phyloP scores from a whole-genome alignment of 2,329 filamentous ascomycete species.

The Colletotrichum orbiculare region DNA sequence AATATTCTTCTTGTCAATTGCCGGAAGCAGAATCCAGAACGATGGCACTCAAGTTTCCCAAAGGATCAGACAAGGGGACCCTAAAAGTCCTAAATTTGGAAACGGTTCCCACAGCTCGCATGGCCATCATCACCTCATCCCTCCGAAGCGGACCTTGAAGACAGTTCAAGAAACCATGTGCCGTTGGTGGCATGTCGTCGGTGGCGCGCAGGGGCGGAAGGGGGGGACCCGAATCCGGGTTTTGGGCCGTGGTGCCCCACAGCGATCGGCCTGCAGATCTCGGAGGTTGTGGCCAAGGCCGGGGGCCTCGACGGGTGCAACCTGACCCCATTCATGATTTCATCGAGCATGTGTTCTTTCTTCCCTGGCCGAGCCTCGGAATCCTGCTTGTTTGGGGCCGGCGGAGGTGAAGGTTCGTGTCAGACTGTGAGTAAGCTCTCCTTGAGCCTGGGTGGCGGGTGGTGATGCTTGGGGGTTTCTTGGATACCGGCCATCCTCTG shows the following conservation, averaged over 20 bases:
- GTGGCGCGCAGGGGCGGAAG: conserved; percentile 21
- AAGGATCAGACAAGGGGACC: too few species aligned
- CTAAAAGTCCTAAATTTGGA: too few species aligned
- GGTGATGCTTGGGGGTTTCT: too few species aligned
- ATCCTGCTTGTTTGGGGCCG: conserved; percentile 10
- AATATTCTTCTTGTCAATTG: too few species aligned
- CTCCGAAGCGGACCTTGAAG: neutral
- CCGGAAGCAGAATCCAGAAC: too few species aligned
- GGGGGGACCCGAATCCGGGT: conserved; percentile 28
- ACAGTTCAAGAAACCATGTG: conserved; percentile 5
- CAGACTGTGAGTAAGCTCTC: conserved; percentile 7
- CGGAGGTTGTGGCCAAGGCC: conserved; percentile 22
- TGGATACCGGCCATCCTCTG: too few species aligned
- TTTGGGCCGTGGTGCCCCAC: conserved; percentile 16
- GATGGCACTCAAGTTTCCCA: too few species aligned
- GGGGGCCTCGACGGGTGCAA: conserved; percentile 19
- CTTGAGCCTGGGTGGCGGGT: neutral
- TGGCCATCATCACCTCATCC: neutral
- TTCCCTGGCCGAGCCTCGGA: neutral
- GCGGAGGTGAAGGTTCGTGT: neutral
- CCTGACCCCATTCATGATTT: conserved; percentile 35
- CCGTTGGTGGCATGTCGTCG: conserved; percentile 22
- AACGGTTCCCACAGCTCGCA: too few species aligned
- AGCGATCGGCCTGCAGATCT: conserved; percentile 34
- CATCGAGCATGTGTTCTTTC: conserved; percentile 4